A percentile compares a stretch with the other conserved stretches of the same genome.
Conservation (phyloP, 257 asterid genomes). For the Nicotiana sylvestris region DNA sequence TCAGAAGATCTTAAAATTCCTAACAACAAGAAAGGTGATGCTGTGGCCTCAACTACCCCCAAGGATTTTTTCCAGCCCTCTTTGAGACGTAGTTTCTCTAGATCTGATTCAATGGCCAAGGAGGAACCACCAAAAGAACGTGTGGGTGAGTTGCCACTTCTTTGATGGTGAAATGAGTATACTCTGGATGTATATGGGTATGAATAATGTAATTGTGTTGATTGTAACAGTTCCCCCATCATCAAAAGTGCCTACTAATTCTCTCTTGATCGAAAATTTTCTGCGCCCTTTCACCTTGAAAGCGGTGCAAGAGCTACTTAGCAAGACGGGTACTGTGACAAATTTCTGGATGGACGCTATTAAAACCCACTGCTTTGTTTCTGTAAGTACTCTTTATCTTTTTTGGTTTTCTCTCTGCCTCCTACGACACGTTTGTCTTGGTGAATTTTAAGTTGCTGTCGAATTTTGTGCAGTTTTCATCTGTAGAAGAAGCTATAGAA, state of each 20-base stretch:
- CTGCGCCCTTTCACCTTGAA: slow-evolving; percentile 48
- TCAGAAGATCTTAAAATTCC: slow-evolving; percentile 16
- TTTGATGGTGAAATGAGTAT: neutral
- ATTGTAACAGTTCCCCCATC: slow-evolving; percentile 21
- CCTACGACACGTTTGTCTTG: neutral
- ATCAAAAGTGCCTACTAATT: slow-evolving; percentile 47
- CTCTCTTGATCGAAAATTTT: slow-evolving; percentile 78
- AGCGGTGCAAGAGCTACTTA: too few relatives aligned
- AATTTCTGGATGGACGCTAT: too few relatives aligned
- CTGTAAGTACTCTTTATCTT: slow-evolving; percentile 42
- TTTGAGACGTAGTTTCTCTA: neutral
- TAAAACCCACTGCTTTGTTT: too few relatives aligned
- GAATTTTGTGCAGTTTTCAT: neutral
- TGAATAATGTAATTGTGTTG: slow-evolving; percentile 30
- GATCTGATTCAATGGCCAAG: neutral
- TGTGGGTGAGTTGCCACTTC: slow-evolving; percentile 43
- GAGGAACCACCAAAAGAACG: slow-evolving; percentile 70
- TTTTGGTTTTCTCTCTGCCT: slow-evolving; percentile 26
- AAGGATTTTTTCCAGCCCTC: slow-evolving; percentile 43
- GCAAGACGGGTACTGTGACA: too few relatives aligned
- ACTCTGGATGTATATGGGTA: neutral
- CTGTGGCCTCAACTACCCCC: slow-evolving; percentile 31
- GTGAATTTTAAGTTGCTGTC: neutral
- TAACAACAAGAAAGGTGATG: slow-evolving; percentile 33
- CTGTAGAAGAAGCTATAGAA: slow-evolving; percentile 14